These are phyloP conservation scores for Dactylellina haptotyla DNA, from an alignment of 2,329 filamentous ascomycete genomes.

Conservation along the genomic window DNA sequence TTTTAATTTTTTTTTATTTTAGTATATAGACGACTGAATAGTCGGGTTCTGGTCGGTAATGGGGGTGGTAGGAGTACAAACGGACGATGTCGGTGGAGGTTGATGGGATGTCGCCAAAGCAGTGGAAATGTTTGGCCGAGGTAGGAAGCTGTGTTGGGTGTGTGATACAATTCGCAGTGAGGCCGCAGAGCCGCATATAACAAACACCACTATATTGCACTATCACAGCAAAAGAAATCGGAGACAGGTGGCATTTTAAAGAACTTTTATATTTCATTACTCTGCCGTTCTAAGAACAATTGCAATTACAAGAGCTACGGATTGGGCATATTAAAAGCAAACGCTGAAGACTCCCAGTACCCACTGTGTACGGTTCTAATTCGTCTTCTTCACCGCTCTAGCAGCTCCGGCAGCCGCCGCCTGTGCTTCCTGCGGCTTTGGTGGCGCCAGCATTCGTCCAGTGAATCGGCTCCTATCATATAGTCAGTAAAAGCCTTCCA, in stretches of 20 bases:
- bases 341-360: neutral
- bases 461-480: conserved; percentile 23
- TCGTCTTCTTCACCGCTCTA: conserved; percentile 24
- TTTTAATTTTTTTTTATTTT: neutral
- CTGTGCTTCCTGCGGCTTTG: neutral
- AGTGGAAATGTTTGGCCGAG: no score
- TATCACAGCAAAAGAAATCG: no score
- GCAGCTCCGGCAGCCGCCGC: neutral
- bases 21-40: neutral
- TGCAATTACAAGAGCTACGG: neutral
- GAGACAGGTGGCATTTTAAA: no score
- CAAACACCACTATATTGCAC: no score
- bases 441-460: neutral
- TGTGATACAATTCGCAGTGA: no score
- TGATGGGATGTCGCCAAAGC: no score
- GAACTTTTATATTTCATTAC: no score
- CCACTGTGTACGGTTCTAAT: neutral
- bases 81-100: no score
- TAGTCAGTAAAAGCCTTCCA: no score
- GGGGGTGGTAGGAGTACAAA: neutral
- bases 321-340: neutral
- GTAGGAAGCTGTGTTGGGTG: no score
- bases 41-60: neutral
- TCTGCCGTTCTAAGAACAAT: no score
- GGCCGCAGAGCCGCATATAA: no score